Conservation (phyloP, 108 stramenopile genomes). For the Skeletonema costatum region DNA sequence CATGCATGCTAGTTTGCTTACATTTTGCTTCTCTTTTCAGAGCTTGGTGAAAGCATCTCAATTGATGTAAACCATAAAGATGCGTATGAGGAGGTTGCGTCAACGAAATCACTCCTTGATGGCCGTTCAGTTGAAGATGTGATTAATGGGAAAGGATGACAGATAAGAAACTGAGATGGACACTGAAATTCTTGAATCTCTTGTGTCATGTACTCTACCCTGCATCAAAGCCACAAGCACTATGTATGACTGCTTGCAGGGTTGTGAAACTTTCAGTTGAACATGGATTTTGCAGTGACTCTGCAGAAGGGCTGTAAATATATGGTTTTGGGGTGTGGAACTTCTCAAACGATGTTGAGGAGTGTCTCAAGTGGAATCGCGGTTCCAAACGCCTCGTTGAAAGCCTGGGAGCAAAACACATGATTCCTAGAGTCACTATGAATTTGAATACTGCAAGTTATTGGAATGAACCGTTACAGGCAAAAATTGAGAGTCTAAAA, state of each 20-base stretch:
- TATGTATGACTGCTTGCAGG: not conserved
- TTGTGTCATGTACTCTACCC: not conserved
- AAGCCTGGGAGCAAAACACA: slow-evolving; percentile 6
- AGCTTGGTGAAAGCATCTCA: slow-evolving; percentile 16
- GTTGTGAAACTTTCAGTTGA: slow-evolving; percentile 13
- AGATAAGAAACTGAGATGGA: not conserved
- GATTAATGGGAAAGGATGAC: not conserved
- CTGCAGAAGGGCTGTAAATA: slow-evolving; percentile 1
- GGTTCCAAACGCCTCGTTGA: not conserved
- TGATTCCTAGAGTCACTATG: not conserved
- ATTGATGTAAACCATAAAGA: not conserved
- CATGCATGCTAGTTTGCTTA: no score
- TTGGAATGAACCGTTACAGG: slow-evolving; percentile 11
- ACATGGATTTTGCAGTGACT: slow-evolving; percentile 18
- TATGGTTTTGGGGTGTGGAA: not conserved
- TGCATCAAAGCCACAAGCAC: not conserved
- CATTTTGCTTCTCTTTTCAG: not conserved
- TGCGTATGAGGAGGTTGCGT: not conserved
- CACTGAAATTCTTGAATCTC: not conserved
- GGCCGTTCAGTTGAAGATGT: not conserved
- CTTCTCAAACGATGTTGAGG: slow-evolving; percentile 7
- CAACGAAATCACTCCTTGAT: slow-evolving; percentile 8
- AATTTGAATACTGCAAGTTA: not conserved
- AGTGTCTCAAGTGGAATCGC: slow-evolving; percentile 4
- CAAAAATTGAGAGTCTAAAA: not conserved